A percentile compares a stretch with the other conserved stretches of the same genome.
These are phyloP conservation scores for Austropuccinia psidii DNA, from an alignment of 1,284 basidiomycete species.

Conservation along the genomic window DNA sequence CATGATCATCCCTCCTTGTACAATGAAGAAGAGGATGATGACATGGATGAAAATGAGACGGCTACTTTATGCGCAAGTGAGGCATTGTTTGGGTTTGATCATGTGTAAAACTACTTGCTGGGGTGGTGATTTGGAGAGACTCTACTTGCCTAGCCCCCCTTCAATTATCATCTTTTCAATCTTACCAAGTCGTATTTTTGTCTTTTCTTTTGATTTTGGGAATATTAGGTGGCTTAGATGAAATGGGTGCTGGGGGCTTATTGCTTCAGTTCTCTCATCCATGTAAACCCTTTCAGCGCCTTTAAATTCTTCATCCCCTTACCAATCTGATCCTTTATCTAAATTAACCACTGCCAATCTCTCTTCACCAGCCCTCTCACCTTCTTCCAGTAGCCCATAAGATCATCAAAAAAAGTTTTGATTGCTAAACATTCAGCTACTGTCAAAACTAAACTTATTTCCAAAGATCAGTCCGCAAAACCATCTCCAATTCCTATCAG, in stretches of 20 bases:
- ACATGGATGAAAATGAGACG: conserved; percentile 36
- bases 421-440: not conserved
- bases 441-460: conserved; percentile 2
- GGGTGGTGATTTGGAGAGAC: conserved; percentile 26
- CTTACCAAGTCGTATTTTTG: not conserved
- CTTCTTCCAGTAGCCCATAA: not conserved
- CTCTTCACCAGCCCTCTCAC: not conserved
- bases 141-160: conserved; percentile 17
- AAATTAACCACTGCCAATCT: not conserved
- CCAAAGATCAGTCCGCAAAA: too few relatives aligned
- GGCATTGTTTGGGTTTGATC: conserved; percentile 35
- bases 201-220: not conserved
- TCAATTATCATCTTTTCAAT: not conserved
- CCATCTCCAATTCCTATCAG: not conserved
- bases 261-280: not conserved
- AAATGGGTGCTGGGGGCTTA: conserved; percentile 42
- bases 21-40: conserved; percentile 36
- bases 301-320: not conserved
- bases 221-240: conserved; percentile 25
- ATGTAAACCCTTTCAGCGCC: not conserved
- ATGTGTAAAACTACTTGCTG: conserved; percentile 23
- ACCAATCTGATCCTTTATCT: not conserved
- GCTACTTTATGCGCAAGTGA: conserved; percentile 30
- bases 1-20: conserved; percentile 32
- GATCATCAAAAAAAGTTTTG: not conserved